Evolutionary conservation across 106 monocot genomes (phyloP).

Genomic region (Dendrobium chrysotoxum): DNA sequence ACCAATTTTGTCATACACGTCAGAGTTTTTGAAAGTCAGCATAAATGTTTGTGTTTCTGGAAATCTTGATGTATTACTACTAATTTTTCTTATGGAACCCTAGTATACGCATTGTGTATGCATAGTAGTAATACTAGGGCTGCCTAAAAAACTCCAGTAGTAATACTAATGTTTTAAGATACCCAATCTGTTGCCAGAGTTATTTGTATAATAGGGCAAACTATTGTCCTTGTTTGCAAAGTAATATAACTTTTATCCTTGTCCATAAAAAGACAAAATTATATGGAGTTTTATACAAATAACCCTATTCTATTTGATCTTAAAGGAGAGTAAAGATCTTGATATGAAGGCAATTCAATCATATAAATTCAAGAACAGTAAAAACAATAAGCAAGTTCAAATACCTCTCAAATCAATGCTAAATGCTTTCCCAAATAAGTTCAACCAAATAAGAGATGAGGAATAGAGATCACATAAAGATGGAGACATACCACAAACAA

Average conservation of each 20-base stretch:
- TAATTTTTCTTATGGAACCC: too few species aligned
- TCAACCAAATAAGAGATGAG: not conserved
- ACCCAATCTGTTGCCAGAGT: too few species aligned
- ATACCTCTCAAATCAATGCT: not conserved
- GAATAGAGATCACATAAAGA: not conserved
- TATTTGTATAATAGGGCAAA: too few species aligned
- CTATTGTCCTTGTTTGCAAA: too few species aligned
- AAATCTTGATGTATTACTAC: too few species aligned
- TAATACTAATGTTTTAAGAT: too few species aligned
- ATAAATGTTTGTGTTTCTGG: too few species aligned
- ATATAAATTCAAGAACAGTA: not conserved
- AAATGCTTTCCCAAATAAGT: not conserved
- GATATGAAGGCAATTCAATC: not conserved
- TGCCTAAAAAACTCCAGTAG: too few species aligned
- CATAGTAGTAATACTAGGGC: too few species aligned
- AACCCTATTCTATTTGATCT: not conserved
- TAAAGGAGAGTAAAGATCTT: not conserved
- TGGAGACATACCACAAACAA: not conserved
- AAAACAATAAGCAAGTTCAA: not conserved
- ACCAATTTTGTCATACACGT: too few species aligned
- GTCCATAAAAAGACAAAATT: not conserved
- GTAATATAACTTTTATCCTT: not conserved
- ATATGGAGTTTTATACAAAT: not conserved
- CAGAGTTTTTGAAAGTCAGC: too few species aligned
- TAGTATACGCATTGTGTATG: too few species aligned